Evolutionary conservation across 257 asterid genomes (phyloP), one percentile per base, ranked within the genome.

Genomic region (Salvia rosmarinus): DNA sequence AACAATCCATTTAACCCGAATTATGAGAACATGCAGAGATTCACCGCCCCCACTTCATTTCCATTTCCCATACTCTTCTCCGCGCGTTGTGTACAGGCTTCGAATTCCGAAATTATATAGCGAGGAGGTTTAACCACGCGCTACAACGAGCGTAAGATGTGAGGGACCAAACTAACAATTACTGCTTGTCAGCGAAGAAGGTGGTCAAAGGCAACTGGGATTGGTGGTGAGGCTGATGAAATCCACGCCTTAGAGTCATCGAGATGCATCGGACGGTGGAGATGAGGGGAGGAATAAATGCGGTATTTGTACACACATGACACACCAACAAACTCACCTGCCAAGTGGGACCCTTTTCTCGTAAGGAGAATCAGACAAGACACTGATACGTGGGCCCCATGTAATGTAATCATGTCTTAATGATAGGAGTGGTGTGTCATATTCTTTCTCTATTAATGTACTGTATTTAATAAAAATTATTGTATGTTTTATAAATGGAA

Each of bases 321-420:
- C 44, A 7, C 50, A 32, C 49, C 71, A 67, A 74, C 79, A 62
- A 72, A 73, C 75, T 19, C 82, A 37, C 67, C 39, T 66, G 80
- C 44, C 67, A 4, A 0, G 51, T 59, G 80, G 80, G 71, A 0
- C 80, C 78, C 80, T 3, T 13, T 1, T 10, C 19, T 10, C 43
- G 62, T 4, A 30, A 9, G 34, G 72, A 16, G 83, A 71, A 35
- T 23, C 79, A 17, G 79, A 68, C 81, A 79, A 44, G 64, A 75
- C 83, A 75, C 34, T 61, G 79, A 32, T 7, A 67, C 67, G 56
- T 75, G 64, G 83, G 75, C 2, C 80, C 80, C 74, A n/a, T 4
- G 8, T 17, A 23, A 56, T 76, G 87, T 78, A 86, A 86, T 86
- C 76, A 84, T 86, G 84, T 70, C 75, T 84, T 80, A 82, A 86